Evolutionary conservation across 805 yeast species (phyloP), one percentile per base, ranked within the genome.

Genomic region (Naumovozyma baii): DNA sequence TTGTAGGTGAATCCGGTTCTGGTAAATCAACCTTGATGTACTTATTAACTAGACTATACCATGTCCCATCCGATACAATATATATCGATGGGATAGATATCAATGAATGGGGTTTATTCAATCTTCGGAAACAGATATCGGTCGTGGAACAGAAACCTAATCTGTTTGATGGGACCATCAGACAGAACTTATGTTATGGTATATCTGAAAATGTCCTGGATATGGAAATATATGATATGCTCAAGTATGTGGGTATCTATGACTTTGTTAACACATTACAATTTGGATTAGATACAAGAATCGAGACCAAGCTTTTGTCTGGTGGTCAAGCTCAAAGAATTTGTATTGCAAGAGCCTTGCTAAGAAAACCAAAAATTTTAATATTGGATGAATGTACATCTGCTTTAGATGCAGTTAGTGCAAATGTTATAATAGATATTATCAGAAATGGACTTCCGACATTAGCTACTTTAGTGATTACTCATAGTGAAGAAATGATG

Each of bases 251-350:
- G 26, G 73, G 74, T 14, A 63, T 86, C 32, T 58, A 66, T 17
- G 73, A 74, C 0, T 79, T 81, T 47, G 71, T 84, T 4, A 38
- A 58, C 1, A 52, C 69, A 0, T 64, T 84, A 9, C 78, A 83
- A 0, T 63, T 71, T 2, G 81, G 82, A 0, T 53, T 85, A 16
- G 67, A 76, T 31, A 74, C 95, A 0, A 52, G 60, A 12, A 63
- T 90, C 18, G 81, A 79, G 2, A 56, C 62, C 0, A 52, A 62
- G 0, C 48, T 74, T 33, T 59, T 90, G 1, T 87, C 96, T 1
- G 94, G 95, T 19, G 98, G 98, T 2, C 97, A 92, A 57, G 68
- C 81, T 7, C 97, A 92, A 56, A 64, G 96, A 40, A 56, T 92
- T 2, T 79, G 92, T 0, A 76, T 92, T 38, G 95, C 90, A 0